These are phyloP conservation scores for Taxawa tesnikishii DNA, from an alignment of 2,329 filamentous ascomycete genomes.

Conservation along the genomic window DNA sequence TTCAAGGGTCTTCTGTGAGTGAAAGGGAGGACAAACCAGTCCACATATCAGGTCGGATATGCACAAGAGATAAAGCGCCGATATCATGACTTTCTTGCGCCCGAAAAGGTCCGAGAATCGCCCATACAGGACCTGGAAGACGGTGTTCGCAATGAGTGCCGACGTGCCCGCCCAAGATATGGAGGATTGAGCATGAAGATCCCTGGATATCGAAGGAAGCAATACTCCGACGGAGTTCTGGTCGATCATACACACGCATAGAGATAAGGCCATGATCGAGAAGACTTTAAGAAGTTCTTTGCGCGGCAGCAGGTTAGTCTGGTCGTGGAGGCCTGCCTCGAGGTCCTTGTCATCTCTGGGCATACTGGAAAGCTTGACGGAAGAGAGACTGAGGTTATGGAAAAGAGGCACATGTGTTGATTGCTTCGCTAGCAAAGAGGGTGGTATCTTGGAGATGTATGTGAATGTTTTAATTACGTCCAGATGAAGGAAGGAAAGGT, in stretches of 20 bases:
- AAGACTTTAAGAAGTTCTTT: slow-evolving; percentile 40
- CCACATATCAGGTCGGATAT: slow-evolving; percentile 49
- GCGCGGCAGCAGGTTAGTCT: slow-evolving; percentile 45
- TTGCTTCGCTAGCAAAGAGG: background rate
- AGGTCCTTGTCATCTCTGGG: slow-evolving; percentile 5
- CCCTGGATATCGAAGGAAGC: slow-evolving; percentile 22
- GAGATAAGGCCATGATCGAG: slow-evolving; percentile 35
- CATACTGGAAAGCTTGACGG: slow-evolving; percentile 1
- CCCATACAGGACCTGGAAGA: slow-evolving; percentile 54
- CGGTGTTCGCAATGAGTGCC: slow-evolving; percentile 44
- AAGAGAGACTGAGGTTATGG: background rate
- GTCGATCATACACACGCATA: slow-evolving; percentile 45
- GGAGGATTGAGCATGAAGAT: slow-evolving; percentile 29
- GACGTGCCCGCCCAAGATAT: slow-evolving; percentile 46
- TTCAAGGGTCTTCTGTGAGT: too few relatives aligned
- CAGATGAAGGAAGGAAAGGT: background rate
- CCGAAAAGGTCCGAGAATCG: slow-evolving; percentile 22
- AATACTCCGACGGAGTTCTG: slow-evolving; percentile 42
- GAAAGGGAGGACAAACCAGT: slow-evolving; percentile 38
- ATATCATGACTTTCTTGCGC: slow-evolving; percentile 45
- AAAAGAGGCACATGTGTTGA: background rate
- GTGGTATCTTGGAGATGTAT: background rate
- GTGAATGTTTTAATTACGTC: background rate
- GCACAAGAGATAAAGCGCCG: slow-evolving; percentile 39
- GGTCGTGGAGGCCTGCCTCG: slow-evolving; percentile 38